phyloP scores from a whole-genome alignment of 768 basidiomycete species.

The Psilocybe cubensis region DNA sequence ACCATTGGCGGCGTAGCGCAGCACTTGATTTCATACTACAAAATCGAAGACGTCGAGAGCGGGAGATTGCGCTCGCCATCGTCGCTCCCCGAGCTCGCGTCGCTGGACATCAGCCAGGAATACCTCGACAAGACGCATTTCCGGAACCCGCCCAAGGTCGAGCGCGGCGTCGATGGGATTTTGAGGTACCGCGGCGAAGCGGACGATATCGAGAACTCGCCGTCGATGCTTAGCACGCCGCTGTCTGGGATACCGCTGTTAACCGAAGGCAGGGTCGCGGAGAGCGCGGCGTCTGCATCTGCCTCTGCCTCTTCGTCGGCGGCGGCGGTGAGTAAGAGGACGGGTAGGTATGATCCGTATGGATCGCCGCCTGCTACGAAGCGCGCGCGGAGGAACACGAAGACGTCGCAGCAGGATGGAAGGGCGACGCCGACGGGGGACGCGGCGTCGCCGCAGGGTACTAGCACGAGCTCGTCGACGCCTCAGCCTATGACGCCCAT shows the following conservation, averaged over 20 bases:
- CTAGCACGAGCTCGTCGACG: slow-evolving; percentile 13
- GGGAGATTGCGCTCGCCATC: slow-evolving; percentile 90
- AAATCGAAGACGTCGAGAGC: slow-evolving; percentile 85
- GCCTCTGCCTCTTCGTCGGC: too few species aligned
- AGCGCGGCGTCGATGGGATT: slow-evolving; percentile 81
- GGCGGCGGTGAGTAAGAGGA: too few species aligned
- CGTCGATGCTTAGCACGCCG: slow-evolving; percentile 42
- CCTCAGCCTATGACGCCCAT: slow-evolving; percentile 20
- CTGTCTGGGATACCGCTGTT: slow-evolving; percentile 51
- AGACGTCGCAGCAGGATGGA: slow-evolving; percentile 23
- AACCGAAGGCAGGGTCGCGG: slow-evolving; percentile 46
- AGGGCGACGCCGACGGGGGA: slow-evolving; percentile 16
- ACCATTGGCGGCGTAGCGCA: slow-evolving; percentile 84
- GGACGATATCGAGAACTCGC: slow-evolving; percentile 63
- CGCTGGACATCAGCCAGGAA: slow-evolving; percentile 84
- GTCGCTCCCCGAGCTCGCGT: slow-evolving; percentile 83
- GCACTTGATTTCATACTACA: slow-evolving; percentile 95
- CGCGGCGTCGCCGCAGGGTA: slow-evolving; percentile 20
- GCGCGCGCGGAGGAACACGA: slow-evolving; percentile 40
- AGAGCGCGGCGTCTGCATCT: too few species aligned
- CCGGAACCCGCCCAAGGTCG: slow-evolving; percentile 87
- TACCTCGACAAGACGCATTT: slow-evolving; percentile 93
- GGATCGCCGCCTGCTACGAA: slow-evolving; percentile 31
- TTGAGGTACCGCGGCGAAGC: slow-evolving; percentile 85
- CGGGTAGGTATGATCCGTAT: slow-evolving; percentile 45